These are phyloP conservation scores for Xylariomycetidae sp. DNA, from an alignment of 2,329 filamentous ascomycete species.

Conservation along the genomic window DNA sequence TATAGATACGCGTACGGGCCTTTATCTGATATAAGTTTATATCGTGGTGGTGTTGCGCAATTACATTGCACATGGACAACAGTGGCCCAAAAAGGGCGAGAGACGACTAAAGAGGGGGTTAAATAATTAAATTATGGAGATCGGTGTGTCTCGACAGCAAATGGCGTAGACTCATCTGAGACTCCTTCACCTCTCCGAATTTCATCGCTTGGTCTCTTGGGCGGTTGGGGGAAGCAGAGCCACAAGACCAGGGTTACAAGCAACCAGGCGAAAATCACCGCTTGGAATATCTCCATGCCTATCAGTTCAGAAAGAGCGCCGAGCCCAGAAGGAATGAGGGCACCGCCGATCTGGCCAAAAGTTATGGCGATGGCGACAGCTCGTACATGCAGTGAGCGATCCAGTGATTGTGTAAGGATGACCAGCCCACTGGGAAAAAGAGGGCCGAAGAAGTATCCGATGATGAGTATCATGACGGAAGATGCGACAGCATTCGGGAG, in stretches of 20 bases:
- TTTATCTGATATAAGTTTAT: too few relatives aligned
- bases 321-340: slow-evolving; percentile 1
- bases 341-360: slow-evolving; percentile 1
- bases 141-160: too few relatives aligned
- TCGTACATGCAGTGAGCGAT: neutral
- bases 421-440: slow-evolving; percentile 1
- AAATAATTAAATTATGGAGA: too few relatives aligned
- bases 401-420: neutral
- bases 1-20: too few relatives aligned
- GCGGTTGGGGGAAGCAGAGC: slow-evolving; percentile 1
- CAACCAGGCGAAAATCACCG: neutral
- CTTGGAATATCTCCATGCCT: slow-evolving; percentile 1
- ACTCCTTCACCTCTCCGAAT: too few relatives aligned
- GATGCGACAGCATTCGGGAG: neutral
- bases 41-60: too few relatives aligned
- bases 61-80: too few relatives aligned
- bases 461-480: neutral
- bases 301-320: slow-evolving; percentile 1
- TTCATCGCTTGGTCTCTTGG: neutral
- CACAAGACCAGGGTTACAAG: neutral
- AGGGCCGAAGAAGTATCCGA: slow-evolving; percentile 2
- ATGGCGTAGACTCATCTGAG: too few relatives aligned
- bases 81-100: too few relatives aligned
- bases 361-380: slow-evolving; percentile 1
- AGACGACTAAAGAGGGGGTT: too few relatives aligned